A percentile compares a stretch with the other conserved stretches of the same genome.
Evolutionary conservation across 257 asterid genomes (phyloP).

Genomic region (Parsonsia alboflavescens): DNA sequence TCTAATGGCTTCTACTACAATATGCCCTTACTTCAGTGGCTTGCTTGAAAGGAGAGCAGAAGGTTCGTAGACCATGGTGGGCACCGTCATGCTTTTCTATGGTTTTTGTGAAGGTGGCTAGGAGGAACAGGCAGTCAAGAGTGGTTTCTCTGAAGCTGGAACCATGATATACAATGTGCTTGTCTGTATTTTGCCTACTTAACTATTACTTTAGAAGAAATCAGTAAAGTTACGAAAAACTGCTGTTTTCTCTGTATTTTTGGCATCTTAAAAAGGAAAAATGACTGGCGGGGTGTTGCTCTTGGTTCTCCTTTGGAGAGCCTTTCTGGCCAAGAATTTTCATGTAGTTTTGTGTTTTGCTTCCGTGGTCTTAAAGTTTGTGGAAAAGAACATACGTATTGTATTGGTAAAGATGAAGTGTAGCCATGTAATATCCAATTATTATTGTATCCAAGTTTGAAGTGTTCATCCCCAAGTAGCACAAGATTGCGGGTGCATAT

Average conservation of each 20-base stretch:
- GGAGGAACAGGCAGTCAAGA: constrained; percentile 83
- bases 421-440: not conserved
- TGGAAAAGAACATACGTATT: not conserved
- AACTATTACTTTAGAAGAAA: not conserved
- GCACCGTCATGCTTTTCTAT: constrained; percentile 76
- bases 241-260: not conserved
- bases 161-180: constrained; percentile 38
- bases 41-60: constrained; percentile 98
- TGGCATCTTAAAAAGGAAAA: not conserved
- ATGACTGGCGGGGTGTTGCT: not conserved
- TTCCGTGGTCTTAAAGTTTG: not conserved
- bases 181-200: constrained; percentile 3
- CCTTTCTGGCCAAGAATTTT: not conserved
- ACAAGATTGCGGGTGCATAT: too few relatives aligned
- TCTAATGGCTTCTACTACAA: constrained; percentile 64
- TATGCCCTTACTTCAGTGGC: constrained; percentile 49
- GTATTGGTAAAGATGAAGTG: not conserved
- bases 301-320: not conserved
- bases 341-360: not conserved
- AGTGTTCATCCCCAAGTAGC: not conserved
- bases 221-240: not conserved
- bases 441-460: not conserved
- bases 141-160: constrained; percentile 97
- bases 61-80: constrained; percentile 94
- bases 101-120: constrained; percentile 62